Conservation (phyloP, 2,329 filamentous ascomycete genomes). For the Aspergillus oerlinghausenensis region DNA sequence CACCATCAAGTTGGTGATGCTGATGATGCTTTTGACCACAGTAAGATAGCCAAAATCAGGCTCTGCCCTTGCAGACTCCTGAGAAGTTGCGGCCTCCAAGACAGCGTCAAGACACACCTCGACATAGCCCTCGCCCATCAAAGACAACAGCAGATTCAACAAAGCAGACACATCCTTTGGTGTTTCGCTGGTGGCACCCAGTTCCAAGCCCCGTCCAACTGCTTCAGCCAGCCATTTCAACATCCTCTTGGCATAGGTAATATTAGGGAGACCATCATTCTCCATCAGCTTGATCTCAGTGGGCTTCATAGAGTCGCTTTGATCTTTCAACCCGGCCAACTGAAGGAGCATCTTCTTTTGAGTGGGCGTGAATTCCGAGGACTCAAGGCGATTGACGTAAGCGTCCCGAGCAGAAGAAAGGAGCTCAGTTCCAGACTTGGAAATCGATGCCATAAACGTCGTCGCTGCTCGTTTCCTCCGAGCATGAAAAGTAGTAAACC, state of each 20-base stretch:
- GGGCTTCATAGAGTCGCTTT: slow-evolving; percentile 61
- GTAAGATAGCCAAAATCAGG: slow-evolving; percentile 83
- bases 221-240: slow-evolving; percentile 95
- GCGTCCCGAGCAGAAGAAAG: slow-evolving; percentile 84
- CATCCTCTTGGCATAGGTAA: slow-evolving; percentile 94
- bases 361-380: slow-evolving; percentile 78
- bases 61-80: slow-evolving; percentile 76
- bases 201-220: slow-evolving; percentile 82
- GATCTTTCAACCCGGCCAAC: slow-evolving; percentile 75
- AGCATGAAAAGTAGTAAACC: slow-evolving; percentile 87
- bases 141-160: slow-evolving; percentile 74
- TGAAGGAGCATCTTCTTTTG: slow-evolving; percentile 88
- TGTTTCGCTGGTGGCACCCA: slow-evolving; percentile 82
- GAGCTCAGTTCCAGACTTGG: slow-evolving; percentile 84
- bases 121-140: slow-evolving; percentile 79
- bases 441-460: slow-evolving; percentile 87
- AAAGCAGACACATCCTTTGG: slow-evolving; percentile 89
- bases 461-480: slow-evolving; percentile 78
- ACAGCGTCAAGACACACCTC: slow-evolving; percentile 64
- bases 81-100: slow-evolving; percentile 67
- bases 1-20: slow-evolving; percentile 87
- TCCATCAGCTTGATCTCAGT: slow-evolving; percentile 88
- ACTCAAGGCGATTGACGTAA: slow-evolving; percentile 84
- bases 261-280: slow-evolving; percentile 76
- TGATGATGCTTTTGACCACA: slow-evolving; percentile 74